These are phyloP conservation scores for Pseudocercospora cruenta DNA, from an alignment of 2,329 filamentous ascomycete species.

Conservation along the genomic window DNA sequence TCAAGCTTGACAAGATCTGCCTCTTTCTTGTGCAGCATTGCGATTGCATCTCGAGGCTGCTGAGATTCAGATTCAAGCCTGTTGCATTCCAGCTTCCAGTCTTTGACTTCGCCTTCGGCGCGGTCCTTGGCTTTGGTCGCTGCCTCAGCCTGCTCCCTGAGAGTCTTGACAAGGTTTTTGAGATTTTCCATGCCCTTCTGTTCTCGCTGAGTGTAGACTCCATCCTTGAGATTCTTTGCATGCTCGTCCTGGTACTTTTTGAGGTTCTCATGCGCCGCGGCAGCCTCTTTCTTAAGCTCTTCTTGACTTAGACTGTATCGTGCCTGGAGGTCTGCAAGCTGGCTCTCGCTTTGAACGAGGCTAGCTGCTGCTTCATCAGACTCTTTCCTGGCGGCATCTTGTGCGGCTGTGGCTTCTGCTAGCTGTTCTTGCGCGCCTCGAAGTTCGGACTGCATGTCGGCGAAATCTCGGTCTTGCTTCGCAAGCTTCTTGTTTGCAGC, in stretches of 20 bases:
- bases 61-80: conserved; percentile 36
- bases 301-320: conserved; percentile 19
- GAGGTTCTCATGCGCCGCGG: conserved; percentile 35
- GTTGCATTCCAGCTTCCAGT: conserved; percentile 35
- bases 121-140: conserved; percentile 58
- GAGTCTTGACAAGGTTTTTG: conserved; percentile 58
- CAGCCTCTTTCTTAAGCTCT: conserved; percentile 48
- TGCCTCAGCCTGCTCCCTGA: conserved; percentile 58
- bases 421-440: not conserved
- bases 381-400: conserved; percentile 46
- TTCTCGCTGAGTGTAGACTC: conserved; percentile 51
- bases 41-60: conserved; percentile 25
- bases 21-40: conserved; percentile 25
- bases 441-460: conserved; percentile 47
- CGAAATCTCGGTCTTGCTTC: conserved; percentile 33
- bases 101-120: conserved; percentile 50
- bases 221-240: conserved; percentile 52
- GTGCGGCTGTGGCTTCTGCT: conserved; percentile 41
- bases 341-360: conserved; percentile 38
- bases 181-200: conserved; percentile 59
- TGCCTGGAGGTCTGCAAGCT: conserved; percentile 61
- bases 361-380: conserved; percentile 44
- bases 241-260: conserved; percentile 47
- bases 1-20: conserved; percentile 27
- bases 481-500: conserved; percentile 19